Percentiles rank a stretch among this genome's conserved stretches.
These are phyloP conservation scores for Prosopis cineraria DNA, from an alignment of 306 rosid genomes.

Conservation along the genomic window DNA sequence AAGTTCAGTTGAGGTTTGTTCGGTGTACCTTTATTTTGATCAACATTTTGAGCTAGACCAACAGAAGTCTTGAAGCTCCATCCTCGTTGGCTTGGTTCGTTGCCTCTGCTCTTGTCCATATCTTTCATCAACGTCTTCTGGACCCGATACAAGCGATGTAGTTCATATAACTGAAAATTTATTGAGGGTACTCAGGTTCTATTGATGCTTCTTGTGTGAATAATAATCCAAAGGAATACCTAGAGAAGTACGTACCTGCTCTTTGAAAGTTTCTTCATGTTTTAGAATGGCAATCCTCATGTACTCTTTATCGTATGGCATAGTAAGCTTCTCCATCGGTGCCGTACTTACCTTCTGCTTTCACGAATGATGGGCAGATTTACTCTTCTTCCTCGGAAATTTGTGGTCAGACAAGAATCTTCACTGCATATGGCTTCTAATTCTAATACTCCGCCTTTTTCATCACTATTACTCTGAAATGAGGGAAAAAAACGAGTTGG, in stretches of 20 bases:
- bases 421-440: background rate
- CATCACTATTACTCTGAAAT: slow-evolving; percentile 37
- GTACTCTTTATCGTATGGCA: slow-evolving; percentile 65
- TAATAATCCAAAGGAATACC: background rate
- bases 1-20: slow-evolving; percentile 36
- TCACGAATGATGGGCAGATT: slow-evolving; percentile 4
- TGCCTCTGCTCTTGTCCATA: slow-evolving; percentile 40
- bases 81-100: slow-evolving; percentile 41
- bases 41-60: slow-evolving; percentile 39
- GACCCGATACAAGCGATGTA: slow-evolving; percentile 73
- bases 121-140: slow-evolving; percentile 77
- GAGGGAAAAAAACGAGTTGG: slow-evolving; percentile 29
- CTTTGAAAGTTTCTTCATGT: slow-evolving; percentile 81
- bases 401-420: slow-evolving; percentile 28
- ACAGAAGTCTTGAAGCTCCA: slow-evolving; percentile 46
- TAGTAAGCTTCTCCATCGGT: slow-evolving; percentile 64
- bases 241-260: slow-evolving; percentile 66
- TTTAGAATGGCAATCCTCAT: slow-evolving; percentile 78
- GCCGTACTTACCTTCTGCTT: slow-evolving; percentile 25
- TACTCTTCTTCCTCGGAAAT: slow-evolving; percentile 4
- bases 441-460: slow-evolving; percentile 13
- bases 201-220: background rate
- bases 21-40: slow-evolving; percentile 28
- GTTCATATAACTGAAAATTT: slow-evolving; percentile 63
- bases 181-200: background rate